A percentile compares a stretch with the other conserved stretches of the same genome.
Conservation (phyloP, 768 basidiomycete genomes). For the Peribolospora baueri region DNA sequence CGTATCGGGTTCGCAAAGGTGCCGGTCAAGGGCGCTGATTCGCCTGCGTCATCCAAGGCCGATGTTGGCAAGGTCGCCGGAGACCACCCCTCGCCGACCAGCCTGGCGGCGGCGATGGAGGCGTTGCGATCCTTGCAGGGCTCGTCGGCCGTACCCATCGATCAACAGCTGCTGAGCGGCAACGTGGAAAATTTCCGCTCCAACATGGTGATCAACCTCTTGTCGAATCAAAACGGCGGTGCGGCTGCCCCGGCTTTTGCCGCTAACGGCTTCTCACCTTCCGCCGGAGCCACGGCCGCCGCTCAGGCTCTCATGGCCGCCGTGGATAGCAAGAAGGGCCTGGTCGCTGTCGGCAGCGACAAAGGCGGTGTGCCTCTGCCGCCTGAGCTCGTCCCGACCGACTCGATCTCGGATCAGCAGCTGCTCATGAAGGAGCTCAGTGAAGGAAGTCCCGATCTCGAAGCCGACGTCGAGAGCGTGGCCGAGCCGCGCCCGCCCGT, state of each 20-base stretch:
- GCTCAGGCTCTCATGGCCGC: conserved; percentile 7
- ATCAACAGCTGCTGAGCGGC: conserved; percentile 77
- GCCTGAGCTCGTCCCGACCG: conserved; percentile 38
- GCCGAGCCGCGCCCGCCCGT: conserved; percentile 83
- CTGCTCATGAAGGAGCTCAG: conserved; percentile 89
- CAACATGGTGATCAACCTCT: conserved; percentile 59
- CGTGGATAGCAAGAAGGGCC: background rate
- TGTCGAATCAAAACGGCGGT: too few species aligned
- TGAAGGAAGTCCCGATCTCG: conserved; percentile 47
- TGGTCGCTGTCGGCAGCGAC: conserved; percentile 23
- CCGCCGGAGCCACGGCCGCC: background rate
- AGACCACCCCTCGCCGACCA: conserved; percentile 28
- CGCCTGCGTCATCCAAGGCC: conserved; percentile 8
- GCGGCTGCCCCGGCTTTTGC: too few species aligned
- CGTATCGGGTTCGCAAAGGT: conserved; percentile 88
- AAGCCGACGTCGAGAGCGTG: conserved; percentile 60
- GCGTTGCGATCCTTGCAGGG: conserved; percentile 74
- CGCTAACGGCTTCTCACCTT: too few species aligned
- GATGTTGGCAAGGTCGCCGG: conserved; percentile 31
- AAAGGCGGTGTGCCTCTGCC: conserved; percentile 35
- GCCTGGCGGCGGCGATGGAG: conserved; percentile 26
- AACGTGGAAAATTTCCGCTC: conserved; percentile 78
- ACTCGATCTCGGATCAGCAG: conserved; percentile 63
- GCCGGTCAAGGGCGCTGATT: conserved; percentile 38
- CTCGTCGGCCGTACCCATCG: conserved; percentile 71